A percentile compares a stretch with the other conserved stretches of the same genome.
Conservation (phyloP, 495 filamentous ascomycete genomes). For the Hypoxylon fuscum region DNA sequence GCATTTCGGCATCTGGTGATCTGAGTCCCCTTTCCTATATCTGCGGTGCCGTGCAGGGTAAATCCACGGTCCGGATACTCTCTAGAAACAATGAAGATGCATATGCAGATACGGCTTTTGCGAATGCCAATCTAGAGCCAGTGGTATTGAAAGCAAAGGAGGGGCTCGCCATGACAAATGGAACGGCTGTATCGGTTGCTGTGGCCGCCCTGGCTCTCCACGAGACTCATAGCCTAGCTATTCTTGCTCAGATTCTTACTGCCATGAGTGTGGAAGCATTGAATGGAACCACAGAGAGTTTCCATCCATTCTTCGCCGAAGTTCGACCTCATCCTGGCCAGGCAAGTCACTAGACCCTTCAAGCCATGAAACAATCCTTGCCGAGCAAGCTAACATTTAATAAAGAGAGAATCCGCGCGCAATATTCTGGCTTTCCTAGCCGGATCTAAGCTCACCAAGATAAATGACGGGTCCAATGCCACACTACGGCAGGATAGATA, state of each 20-base stretch:
- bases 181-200: constrained; percentile 63
- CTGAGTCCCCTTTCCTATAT: constrained; percentile 68
- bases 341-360: neutral
- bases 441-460: constrained; percentile 42
- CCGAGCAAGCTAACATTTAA: neutral
- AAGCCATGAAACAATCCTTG: neutral
- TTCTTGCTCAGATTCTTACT: constrained; percentile 65
- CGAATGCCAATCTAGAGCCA: constrained; percentile 48
- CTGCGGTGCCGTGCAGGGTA: constrained; percentile 64
- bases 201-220: constrained; percentile 61
- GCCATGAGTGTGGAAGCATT: constrained; percentile 58
- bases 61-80: constrained; percentile 53
- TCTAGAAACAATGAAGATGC: constrained; percentile 22
- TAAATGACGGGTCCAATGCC: constrained; percentile 13
- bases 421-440: constrained; percentile 62
- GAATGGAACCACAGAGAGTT: constrained; percentile 59
- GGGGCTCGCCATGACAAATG: constrained; percentile 68
- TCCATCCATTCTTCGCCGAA: constrained; percentile 65
- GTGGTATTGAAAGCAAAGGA: constrained; percentile 64
- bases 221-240: constrained; percentile 62
- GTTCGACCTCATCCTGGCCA: constrained; percentile 69
- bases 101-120: constrained; percentile 53
- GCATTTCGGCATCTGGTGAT: constrained; percentile 73
- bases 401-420: constrained; percentile 53
- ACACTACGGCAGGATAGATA: constrained; percentile 67